A percentile compares a stretch with the other conserved stretches of the same genome.
phyloP scores from a whole-genome alignment of 139 green algal genomes.

The Volvox africanus region DNA sequence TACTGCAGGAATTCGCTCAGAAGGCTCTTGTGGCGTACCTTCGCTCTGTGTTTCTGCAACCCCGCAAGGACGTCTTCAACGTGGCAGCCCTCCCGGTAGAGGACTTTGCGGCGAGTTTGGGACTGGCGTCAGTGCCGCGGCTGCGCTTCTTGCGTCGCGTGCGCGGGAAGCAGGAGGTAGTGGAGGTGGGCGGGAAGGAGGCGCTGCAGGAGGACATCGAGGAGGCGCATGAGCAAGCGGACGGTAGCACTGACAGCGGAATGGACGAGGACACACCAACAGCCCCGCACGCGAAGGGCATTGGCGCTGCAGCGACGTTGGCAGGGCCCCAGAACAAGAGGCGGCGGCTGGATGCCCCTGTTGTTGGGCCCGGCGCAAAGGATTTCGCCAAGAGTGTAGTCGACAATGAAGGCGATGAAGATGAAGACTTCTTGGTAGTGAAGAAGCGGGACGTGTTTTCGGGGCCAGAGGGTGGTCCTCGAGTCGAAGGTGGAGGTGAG shows the following conservation, averaged over 20 bases:
- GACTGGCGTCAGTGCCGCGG: conserved; percentile 84
- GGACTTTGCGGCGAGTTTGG: conserved; percentile 86
- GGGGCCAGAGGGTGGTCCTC: conserved; percentile 22
- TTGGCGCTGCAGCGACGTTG: not conserved
- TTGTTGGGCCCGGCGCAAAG: conserved; percentile 30
- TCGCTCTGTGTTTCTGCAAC: conserved; percentile 89
- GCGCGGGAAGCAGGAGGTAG: conserved; percentile 51
- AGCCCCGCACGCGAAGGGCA: not conserved
- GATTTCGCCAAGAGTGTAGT: not conserved
- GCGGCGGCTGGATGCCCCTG: conserved; percentile 38
- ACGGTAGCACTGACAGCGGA: not conserved
- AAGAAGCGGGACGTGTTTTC: conserved; percentile 67
- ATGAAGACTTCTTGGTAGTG: conserved; percentile 70
- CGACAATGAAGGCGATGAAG: not conserved
- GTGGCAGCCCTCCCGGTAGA: conserved; percentile 76
- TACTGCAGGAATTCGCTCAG: conserved; percentile 87
- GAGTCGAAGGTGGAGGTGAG: not conserved
- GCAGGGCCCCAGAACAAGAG: not conserved
- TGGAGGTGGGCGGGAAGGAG: conserved; percentile 53
- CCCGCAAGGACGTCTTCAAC: conserved; percentile 88
- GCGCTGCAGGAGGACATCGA: conserved; percentile 35
- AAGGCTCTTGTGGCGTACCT: conserved; percentile 89
- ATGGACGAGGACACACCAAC: conserved; percentile 7
- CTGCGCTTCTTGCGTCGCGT: conserved; percentile 86
- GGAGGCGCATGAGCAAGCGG: conserved; percentile 13